These are phyloP conservation scores for Coemansia sp. DNA, from an alignment of 192 early-diverging fungal genomes.

Conservation along the genomic window DNA sequence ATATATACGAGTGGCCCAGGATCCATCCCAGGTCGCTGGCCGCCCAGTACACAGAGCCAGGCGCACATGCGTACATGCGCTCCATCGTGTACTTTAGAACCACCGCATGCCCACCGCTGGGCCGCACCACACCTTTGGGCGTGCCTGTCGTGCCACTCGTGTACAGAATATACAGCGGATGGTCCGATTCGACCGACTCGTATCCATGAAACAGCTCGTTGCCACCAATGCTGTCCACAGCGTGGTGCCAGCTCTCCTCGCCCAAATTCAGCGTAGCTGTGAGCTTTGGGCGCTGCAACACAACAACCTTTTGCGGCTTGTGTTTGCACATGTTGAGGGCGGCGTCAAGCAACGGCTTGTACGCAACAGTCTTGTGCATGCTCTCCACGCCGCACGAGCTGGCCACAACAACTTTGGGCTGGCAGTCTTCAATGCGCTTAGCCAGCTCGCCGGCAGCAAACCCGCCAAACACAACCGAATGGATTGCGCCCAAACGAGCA, in stretches of 20 bases:
- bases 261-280: conserved; percentile 48
- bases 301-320: conserved; percentile 51
- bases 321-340: conserved; percentile 59
- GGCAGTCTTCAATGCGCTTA: conserved; percentile 79
- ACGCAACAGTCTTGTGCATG: conserved; percentile 61
- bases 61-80: conserved; percentile 65
- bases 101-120: conserved; percentile 71
- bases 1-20: conserved; percentile 79
- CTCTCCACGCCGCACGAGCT: conserved; percentile 81
- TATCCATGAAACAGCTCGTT: conserved; percentile 58
- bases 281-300: conserved; percentile 65
- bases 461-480: conserved; percentile 82
- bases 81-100: conserved; percentile 66
- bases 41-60: conserved; percentile 73
- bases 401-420: conserved; percentile 71
- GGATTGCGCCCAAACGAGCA: conserved; percentile 75
- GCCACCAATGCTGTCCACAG: conserved; percentile 37
- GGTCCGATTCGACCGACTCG: conserved; percentile 58
- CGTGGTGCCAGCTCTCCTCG: conserved; percentile 28
- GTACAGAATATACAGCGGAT: conserved; percentile 83
- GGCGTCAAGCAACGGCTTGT: conserved; percentile 73
- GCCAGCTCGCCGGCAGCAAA: conserved; percentile 72
- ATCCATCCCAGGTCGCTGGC: conserved; percentile 88
- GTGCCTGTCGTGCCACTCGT: conserved; percentile 75
- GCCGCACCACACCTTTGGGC: conserved; percentile 66